Evolutionary conservation across 345 rosid genomes (phyloP).

Genomic region (Reutealis trisperma): DNA sequence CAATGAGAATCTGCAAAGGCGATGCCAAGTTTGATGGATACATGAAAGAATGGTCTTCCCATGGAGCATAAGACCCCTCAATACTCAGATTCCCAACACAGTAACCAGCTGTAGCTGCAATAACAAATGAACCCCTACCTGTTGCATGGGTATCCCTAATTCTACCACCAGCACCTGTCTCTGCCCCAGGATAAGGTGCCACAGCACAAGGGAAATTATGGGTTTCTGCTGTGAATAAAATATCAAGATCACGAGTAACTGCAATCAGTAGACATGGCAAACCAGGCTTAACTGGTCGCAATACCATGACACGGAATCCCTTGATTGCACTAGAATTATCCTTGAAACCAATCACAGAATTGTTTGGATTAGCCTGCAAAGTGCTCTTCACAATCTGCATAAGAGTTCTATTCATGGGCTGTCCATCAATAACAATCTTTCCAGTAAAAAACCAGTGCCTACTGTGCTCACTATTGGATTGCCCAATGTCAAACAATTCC

Average conservation of each 20-base stretch:
- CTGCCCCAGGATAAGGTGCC: constrained; percentile 98
- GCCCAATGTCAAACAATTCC: constrained; percentile 92
- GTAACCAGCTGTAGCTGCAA: constrained; percentile 87
- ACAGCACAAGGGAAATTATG: constrained; percentile 99
- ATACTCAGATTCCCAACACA: constrained; percentile 80
- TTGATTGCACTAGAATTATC: constrained; percentile 95
- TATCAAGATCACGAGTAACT: constrained; percentile 59
- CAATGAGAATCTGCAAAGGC: constrained; percentile 83
- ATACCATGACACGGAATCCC: constrained; percentile 70
- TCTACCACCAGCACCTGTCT: constrained; percentile 97
- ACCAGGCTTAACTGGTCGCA: constrained; percentile 77
- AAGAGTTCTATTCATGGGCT: constrained; percentile 73
- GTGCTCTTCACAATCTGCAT: constrained; percentile 98
- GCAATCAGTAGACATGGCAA: constrained; percentile 53
- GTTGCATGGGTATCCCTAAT: constrained; percentile 99
- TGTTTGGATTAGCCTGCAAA: constrained; percentile 71
- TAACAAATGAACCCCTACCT: constrained; percentile 87
- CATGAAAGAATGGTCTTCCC: constrained; percentile 78
- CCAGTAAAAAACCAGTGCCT: constrained; percentile 97
- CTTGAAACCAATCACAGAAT: constrained; percentile 87
- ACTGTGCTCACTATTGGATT: constrained; percentile 93
- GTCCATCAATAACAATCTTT: constrained; percentile 81
- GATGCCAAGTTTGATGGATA: constrained; percentile 85
- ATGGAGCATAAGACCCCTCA: constrained; percentile 83
- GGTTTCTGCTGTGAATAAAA: constrained; percentile 91